Evolutionary conservation across 805 yeast species (phyloP).

Genomic region (Grigorovia yakushimaensis): DNA sequence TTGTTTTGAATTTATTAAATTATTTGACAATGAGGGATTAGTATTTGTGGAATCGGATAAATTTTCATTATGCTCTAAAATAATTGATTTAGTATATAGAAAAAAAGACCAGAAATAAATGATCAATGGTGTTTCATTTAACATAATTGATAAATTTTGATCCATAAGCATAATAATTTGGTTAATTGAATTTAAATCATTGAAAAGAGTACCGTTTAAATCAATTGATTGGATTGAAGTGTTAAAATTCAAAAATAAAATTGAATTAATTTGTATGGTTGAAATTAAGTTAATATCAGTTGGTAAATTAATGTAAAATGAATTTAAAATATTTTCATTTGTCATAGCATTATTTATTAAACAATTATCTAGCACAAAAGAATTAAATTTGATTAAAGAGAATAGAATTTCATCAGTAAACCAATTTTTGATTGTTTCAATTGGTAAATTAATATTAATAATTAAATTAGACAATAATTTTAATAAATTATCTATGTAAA

Average conservation of each 20-base stretch:
- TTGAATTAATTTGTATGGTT: constrained; percentile 27
- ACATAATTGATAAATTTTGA: not conserved
- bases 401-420: constrained; percentile 22
- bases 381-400: no score
- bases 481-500: constrained; percentile 28
- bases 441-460: constrained; percentile 29
- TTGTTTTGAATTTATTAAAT: no score
- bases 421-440: constrained; percentile 40
- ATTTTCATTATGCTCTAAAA: constrained; percentile 33
- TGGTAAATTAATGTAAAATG: not conserved
- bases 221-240: constrained; percentile 36
- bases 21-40: no score
- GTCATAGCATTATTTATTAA: no score
- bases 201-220: constrained; percentile 26
- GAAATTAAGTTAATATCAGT: not conserved
- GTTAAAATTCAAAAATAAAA: constrained; percentile 49
- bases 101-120: constrained; percentile 61
- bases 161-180: constrained; percentile 30
- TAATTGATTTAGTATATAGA: constrained; percentile 39
- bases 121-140: constrained; percentile 35
- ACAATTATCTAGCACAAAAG: not conserved
- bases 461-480: constrained; percentile 32
- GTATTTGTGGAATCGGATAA: constrained; percentile 3
- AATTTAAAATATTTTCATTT: not conserved
- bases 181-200: constrained; percentile 32